These are phyloP conservation scores for Peltaster fructicola DNA, from an alignment of 2,329 filamentous ascomycete species.

Conservation along the genomic window DNA sequence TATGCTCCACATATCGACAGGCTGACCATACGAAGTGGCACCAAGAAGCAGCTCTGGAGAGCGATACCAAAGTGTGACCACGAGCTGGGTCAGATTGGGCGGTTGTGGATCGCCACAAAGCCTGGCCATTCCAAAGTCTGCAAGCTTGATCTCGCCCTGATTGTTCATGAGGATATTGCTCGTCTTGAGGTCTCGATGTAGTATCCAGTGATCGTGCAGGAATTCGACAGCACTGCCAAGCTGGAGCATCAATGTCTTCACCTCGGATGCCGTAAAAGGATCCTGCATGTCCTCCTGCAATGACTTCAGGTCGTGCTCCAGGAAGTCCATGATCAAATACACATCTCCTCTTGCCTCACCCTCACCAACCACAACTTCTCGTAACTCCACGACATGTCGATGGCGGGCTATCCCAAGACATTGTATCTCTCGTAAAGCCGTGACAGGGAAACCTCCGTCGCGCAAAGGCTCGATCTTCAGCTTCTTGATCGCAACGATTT, in stretches of 20 bases:
- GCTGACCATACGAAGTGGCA: slow-evolving; percentile 51
- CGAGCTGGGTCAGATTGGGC: slow-evolving; percentile 68
- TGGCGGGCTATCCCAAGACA: slow-evolving; percentile 68
- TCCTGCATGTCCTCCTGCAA: slow-evolving; percentile 88
- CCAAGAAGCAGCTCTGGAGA: slow-evolving; percentile 81
- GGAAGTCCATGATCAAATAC: slow-evolving; percentile 89
- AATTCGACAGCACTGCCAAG: slow-evolving; percentile 65
- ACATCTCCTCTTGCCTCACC: slow-evolving; percentile 36
- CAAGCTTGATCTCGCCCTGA: slow-evolving; percentile 82
- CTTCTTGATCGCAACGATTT: slow-evolving; percentile 81
- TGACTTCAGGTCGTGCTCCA: slow-evolving; percentile 91
- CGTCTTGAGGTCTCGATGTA: slow-evolving; percentile 80
- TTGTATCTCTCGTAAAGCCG: slow-evolving; percentile 83
- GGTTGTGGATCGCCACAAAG: slow-evolving; percentile 63
- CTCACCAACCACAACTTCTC: slow-evolving; percentile 50
- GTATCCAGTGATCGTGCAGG: slow-evolving; percentile 76
- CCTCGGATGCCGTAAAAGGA: slow-evolving; percentile 79
- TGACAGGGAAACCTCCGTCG: slow-evolving; percentile 71
- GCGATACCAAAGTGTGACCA: slow-evolving; percentile 95
- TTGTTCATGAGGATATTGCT: slow-evolving; percentile 92
- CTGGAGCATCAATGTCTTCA: slow-evolving; percentile 77
- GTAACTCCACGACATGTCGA: slow-evolving; percentile 62
- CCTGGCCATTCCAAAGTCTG: slow-evolving; percentile 95
- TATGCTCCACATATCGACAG: slow-evolving; percentile 89
- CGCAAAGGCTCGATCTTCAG: slow-evolving; percentile 68